Conservation (phyloP, 495 filamentous ascomycete genomes). For the Penicillium psychrofluorescens region DNA sequence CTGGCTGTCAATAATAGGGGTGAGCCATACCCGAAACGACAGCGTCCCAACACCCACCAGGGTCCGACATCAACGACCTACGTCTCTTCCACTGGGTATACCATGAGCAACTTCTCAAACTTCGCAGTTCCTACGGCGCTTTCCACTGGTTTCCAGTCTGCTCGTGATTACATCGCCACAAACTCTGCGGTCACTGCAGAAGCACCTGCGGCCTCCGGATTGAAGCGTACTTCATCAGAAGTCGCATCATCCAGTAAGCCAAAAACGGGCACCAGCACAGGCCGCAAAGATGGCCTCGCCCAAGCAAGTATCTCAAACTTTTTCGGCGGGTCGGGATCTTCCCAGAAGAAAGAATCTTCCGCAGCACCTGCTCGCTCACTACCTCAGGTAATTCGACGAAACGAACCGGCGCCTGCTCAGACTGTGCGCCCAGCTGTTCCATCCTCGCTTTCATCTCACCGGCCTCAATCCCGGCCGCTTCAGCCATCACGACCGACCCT, state of each 20-base stretch:
- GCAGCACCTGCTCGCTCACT: conserved; percentile 6
- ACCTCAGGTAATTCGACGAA: conserved; percentile 5
- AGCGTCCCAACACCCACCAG: conserved; percentile 22
- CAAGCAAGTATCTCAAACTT: conserved; percentile 37
- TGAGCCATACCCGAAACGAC: conserved; percentile 27
- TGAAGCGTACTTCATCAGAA: conserved; percentile 1
- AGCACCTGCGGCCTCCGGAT: not conserved
- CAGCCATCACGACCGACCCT: conserved; percentile 30
- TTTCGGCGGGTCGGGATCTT: conserved; percentile 21
- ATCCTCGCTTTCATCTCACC: conserved; percentile 22
- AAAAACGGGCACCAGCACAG: conserved; percentile 7
- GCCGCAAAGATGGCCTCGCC: conserved; percentile 19
- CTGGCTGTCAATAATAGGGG: conserved; percentile 5
- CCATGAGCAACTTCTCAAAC: conserved; percentile 22
- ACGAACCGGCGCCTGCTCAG: conserved; percentile 5
- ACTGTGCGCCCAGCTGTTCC: conserved; percentile 12
- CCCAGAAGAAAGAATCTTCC: conserved; percentile 10
- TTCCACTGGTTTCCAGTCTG: conserved; percentile 33
- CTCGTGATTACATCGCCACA: conserved; percentile 33
- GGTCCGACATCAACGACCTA: conserved; percentile 13
- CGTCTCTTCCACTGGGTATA: conserved; percentile 16
- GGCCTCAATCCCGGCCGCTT: conserved; percentile 30
- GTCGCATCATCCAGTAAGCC: conserved; percentile 8
- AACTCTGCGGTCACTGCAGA: conserved; percentile 10
- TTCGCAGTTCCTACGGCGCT: conserved; percentile 29